Evolutionary conservation across 495 filamentous ascomycete genomes (phyloP).

Genomic region (Massariosphaeria phaeospora): DNA sequence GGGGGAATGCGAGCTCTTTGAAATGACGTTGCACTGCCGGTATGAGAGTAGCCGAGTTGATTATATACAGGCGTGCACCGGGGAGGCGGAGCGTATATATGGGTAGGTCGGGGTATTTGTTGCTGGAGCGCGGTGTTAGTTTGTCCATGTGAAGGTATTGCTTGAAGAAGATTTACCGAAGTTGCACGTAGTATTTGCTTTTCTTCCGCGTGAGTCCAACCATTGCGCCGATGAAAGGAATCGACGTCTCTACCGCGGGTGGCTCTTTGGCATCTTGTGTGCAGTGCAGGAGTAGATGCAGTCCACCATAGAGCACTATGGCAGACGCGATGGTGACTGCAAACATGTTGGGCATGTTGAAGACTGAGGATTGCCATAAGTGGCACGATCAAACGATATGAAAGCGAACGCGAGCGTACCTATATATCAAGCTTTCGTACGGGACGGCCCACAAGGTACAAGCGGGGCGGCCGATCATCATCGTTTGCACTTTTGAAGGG

Average conservation of each 20-base stretch:
- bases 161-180: slow-evolving; percentile 2
- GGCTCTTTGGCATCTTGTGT: slow-evolving; percentile 5
- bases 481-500: too few relatives aligned
- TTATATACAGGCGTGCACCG: slow-evolving; percentile 40
- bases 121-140: neutral
- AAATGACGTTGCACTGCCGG: slow-evolving; percentile 37
- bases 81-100: slow-evolving; percentile 42
- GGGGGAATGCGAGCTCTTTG: slow-evolving; percentile 38
- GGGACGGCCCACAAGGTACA: too few relatives aligned
- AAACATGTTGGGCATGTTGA: too few relatives aligned
- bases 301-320: neutral
- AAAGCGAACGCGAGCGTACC: too few relatives aligned
- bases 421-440: too few relatives aligned
- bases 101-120: slow-evolving; percentile 13
- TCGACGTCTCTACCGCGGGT: neutral
- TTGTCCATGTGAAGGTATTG: neutral
- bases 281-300: neutral
- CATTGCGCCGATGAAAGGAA: slow-evolving; percentile 12
- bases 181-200: slow-evolving; percentile 10
- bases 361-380: too few relatives aligned
- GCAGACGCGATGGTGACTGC: neutral
- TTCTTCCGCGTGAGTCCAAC: slow-evolving; percentile 4
- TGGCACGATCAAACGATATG: too few relatives aligned
- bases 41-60: slow-evolving; percentile 37
- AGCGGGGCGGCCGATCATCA: too few relatives aligned